These are phyloP conservation scores for Eruca vesicaria DNA, from an alignment of 441 rosid species.

Conservation along the genomic window DNA sequence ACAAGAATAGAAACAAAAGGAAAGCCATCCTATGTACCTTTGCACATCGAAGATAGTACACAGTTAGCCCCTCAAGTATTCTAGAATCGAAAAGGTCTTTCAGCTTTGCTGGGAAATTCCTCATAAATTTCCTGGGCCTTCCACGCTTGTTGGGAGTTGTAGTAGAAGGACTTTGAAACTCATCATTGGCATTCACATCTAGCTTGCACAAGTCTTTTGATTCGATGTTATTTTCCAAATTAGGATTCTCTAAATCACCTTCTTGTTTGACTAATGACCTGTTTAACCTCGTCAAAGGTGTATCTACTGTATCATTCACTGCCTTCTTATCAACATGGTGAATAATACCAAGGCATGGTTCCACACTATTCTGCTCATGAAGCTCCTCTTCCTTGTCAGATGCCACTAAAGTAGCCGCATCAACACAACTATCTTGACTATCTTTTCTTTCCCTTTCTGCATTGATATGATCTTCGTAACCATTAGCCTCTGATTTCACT, in stretches of 20 bases:
- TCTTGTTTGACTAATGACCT: slow-evolving; percentile 40
- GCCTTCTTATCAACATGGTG: too few relatives aligned
- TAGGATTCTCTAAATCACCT: slow-evolving; percentile 25
- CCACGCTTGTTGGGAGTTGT: slow-evolving; percentile 34
- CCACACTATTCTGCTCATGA: too few relatives aligned
- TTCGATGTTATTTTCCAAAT: neutral
- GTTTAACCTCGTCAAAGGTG: too few relatives aligned
- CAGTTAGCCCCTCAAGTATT: slow-evolving; percentile 69
- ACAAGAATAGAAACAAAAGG: neutral
- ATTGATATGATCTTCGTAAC: too few relatives aligned
- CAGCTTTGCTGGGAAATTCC: slow-evolving; percentile 57
- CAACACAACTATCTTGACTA: too few relatives aligned
- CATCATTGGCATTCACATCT: slow-evolving; percentile 9
- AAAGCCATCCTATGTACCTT: slow-evolving; percentile 47
- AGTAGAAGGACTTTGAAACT: slow-evolving; percentile 21
- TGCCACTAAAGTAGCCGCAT: too few relatives aligned
- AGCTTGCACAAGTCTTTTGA: slow-evolving; percentile 18
- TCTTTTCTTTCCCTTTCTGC: too few relatives aligned
- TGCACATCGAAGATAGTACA: slow-evolving; percentile 56
- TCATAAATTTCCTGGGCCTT: slow-evolving; percentile 36
- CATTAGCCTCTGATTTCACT: too few relatives aligned
- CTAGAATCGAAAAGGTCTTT: slow-evolving; percentile 74
- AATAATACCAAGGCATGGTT: too few relatives aligned
- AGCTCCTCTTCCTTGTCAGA: too few relatives aligned
- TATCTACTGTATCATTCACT: too few relatives aligned